A percentile compares a stretch with the other conserved stretches of the same genome.
phyloP scores from a whole-genome alignment of 2,329 filamentous ascomycete genomes.

The Neophaeococcomyces mojaviensis region DNA sequence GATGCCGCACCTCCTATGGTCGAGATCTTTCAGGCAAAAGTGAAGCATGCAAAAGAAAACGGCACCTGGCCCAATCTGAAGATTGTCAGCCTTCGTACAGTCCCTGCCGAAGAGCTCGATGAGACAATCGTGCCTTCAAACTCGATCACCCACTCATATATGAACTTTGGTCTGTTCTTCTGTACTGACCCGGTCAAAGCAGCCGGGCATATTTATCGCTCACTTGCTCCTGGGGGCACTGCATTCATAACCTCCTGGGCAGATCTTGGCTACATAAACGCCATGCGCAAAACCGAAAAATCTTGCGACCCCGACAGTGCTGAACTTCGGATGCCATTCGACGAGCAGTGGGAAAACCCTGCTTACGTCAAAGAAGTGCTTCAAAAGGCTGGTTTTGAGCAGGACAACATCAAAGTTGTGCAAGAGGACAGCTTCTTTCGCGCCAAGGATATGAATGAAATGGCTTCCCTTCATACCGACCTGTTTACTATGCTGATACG shows the following conservation, averaged over 20 bases:
- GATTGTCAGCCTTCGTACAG: neutral
- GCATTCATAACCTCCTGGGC: constrained; percentile 19
- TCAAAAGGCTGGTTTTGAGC: neutral
- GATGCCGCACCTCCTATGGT: constrained; percentile 16
- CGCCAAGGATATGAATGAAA: neutral
- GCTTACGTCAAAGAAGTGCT: neutral
- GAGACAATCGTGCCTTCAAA: constrained; percentile 1
- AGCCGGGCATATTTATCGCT: constrained; percentile 18
- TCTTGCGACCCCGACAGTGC: constrained; percentile 1
- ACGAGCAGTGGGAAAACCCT: neutral
- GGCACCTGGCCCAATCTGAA: constrained; percentile 2
- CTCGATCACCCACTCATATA: constrained; percentile 12
- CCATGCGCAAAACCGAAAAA: neutral
- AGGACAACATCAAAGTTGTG: neutral
- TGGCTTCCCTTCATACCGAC: neutral
- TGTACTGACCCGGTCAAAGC: constrained; percentile 15
- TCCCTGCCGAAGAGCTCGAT: constrained; percentile 13
- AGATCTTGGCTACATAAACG: neutral
- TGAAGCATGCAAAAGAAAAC: neutral
- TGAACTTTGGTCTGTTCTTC: constrained; percentile 19
- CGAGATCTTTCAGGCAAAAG: constrained; percentile 3
- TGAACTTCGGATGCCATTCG: neutral
- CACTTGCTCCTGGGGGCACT: constrained; percentile 15
- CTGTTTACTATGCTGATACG: neutral
- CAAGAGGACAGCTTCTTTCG: neutral